These are phyloP conservation scores for Pyrenula aspistea DNA, from an alignment of 495 filamentous ascomycete species.

Conservation along the genomic window DNA sequence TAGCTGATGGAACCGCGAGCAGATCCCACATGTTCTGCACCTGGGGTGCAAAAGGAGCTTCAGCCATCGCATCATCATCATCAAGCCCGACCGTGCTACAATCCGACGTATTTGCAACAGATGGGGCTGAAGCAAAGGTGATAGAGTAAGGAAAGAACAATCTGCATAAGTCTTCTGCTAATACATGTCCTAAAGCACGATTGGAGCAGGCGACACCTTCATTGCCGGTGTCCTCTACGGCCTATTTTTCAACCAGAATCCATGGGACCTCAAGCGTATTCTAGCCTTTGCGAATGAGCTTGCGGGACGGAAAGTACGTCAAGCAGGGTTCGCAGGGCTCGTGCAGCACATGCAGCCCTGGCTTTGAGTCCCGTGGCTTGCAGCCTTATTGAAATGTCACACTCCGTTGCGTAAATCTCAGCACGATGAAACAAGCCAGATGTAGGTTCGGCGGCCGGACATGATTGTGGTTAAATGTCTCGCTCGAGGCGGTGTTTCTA, in stretches of 20 bases:
- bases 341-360: slow-evolving; percentile 6
- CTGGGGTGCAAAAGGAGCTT: slow-evolving; percentile 53
- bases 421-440: neutral
- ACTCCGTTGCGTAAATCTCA: neutral
- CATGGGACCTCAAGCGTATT: slow-evolving; percentile 38
- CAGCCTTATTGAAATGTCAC: neutral
- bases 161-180: neutral
- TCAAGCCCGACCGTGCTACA: neutral
- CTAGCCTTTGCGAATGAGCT: slow-evolving; percentile 52
- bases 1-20: slow-evolving; percentile 5
- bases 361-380: neutral
- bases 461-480: neutral
- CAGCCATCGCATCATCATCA: slow-evolving; percentile 24
- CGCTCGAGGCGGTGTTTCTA: neutral
- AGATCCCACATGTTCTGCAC: slow-evolving; percentile 53
- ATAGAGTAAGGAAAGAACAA: slow-evolving; percentile 43
- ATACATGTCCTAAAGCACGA: slow-evolving; percentile 33
- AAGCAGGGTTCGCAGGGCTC: slow-evolving; percentile 52
- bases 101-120: neutral
- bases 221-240: slow-evolving; percentile 59
- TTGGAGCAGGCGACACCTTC: slow-evolving; percentile 67
- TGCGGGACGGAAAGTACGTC: slow-evolving; percentile 54
- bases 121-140: slow-evolving; percentile 18
- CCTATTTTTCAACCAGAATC: slow-evolving; percentile 33
- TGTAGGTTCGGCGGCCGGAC: neutral